Conservation (phyloP, 345 rosid genomes). For the Acer yangbiense region DNA sequence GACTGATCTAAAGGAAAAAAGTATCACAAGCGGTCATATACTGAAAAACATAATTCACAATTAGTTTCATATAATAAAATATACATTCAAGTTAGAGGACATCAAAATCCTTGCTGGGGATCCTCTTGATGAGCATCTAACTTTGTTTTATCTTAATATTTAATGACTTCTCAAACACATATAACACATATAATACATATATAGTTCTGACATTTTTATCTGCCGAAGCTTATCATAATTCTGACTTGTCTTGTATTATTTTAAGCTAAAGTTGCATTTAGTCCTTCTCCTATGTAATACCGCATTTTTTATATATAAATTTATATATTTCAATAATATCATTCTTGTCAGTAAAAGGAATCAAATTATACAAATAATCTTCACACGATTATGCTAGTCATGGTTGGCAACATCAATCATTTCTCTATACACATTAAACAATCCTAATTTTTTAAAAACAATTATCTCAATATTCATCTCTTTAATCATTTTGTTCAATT, state of each 20-base stretch:
- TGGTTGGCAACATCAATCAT: no score
- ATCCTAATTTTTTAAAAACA: no score
- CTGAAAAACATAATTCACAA: no score
- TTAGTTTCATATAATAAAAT: background rate
- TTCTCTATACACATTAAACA: no score
- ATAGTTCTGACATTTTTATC: background rate
- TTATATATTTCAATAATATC: background rate
- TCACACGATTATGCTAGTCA: background rate
- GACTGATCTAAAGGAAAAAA: no score
- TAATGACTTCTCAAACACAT: no score
- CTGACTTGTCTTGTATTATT: background rate
- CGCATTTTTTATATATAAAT: no score
- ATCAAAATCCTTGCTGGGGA: background rate
- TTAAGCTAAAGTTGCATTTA: background rate
- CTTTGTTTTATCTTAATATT: background rate
- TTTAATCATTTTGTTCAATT: background rate
- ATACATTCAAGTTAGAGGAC: background rate
- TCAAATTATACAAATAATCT: background rate
- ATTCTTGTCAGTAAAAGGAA: slow-evolving; percentile 7
- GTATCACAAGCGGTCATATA: no score
- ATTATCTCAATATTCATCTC: background rate
- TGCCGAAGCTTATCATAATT: background rate
- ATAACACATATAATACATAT: background rate
- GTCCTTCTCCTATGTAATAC: no score
- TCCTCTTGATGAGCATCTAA: background rate